A percentile compares a stretch with the other conserved stretches of the same genome.
Evolutionary conservation across 768 basidiomycete genomes (phyloP).

Genomic region (Suillus discolor): DNA sequence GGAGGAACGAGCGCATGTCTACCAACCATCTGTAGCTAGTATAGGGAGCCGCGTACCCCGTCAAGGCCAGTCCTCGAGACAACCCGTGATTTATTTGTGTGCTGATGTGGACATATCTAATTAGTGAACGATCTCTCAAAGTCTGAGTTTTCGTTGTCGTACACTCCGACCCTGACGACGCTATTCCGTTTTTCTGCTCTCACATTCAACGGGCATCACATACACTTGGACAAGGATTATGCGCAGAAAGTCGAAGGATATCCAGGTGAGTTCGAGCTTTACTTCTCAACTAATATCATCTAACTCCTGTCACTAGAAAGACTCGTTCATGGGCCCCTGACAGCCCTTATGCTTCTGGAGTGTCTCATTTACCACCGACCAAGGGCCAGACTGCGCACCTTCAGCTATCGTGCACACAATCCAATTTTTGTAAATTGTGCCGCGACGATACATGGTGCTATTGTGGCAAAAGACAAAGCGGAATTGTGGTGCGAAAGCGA

Average conservation of each 20-base stretch:
- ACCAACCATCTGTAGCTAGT: constrained; percentile 39
- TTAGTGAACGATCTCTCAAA: constrained; percentile 55
- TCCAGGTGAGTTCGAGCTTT: constrained; percentile 45
- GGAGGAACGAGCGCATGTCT: constrained; percentile 74
- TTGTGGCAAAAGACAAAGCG: constrained; percentile 38
- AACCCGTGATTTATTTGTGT: neutral
- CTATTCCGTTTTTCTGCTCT: constrained; percentile 87
- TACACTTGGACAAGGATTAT: constrained; percentile 81
- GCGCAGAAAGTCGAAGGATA: constrained; percentile 71
- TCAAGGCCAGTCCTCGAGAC: constrained; percentile 39
- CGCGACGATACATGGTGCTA: constrained; percentile 49
- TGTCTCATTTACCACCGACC: constrained; percentile 53
- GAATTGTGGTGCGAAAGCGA: constrained; percentile 63
- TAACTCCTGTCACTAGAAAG: constrained; percentile 50
- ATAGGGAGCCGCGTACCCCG: constrained; percentile 36
- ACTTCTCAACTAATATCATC: neutral
- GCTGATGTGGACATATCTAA: neutral
- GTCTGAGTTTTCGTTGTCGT: constrained; percentile 64
- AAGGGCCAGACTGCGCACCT: constrained; percentile 45
- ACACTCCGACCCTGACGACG: constrained; percentile 67
- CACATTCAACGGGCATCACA: constrained; percentile 84
- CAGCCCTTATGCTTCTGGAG: constrained; percentile 79
- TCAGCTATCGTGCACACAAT: constrained; percentile 73
- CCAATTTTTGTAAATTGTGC: constrained; percentile 57
- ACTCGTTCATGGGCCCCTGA: constrained; percentile 85